Base-by-base conservation (phyloP, 306 rosid species). In the Casuarina glauca region DNA sequence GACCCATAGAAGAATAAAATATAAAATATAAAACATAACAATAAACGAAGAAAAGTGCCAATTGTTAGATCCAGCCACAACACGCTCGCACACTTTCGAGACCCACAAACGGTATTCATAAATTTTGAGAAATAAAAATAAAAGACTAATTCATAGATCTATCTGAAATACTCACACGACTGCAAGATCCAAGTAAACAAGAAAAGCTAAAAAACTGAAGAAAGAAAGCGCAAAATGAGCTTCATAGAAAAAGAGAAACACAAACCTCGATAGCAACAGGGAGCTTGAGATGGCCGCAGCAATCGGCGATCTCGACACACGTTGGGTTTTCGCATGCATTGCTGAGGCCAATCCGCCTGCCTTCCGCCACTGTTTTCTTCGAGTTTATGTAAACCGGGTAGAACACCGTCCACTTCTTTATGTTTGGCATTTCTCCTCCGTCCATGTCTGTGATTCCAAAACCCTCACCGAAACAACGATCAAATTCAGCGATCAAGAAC, bases 341-440 rank as follows among this genome's bases (percentile, higher is more conserved):
- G 55, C 81, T 76, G 69, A 87, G 48, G 35, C 87, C 76, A 10
- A 95, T 95, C 62, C 96, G 80, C 72, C 98, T 89, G 74, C 98
- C 98, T 88, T 95, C 89, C 2, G 93, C 97, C 7, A 95, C 67
- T 0, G 97, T 95, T 60, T 95, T 92, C 86, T 91, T 95, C 38
- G 97, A 92, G 78, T 95, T 92, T 0, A 95, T 87, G 66, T 92
- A 95, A 68, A 95, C 84, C 3, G 97, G 98, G 84, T 95, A 95
- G 48, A 95, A 1, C 43, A 95, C 90, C 16, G 81, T 74, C 98
- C 98, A 91, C 41, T 52, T 92, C 91, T 95, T 92, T 74, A 91
- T 84, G 82, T 78, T 89, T 53, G 85, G 81, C 6, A 82, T 49
- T 42, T 85, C 91, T 71, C 75, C 91, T 69, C 74, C 82, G 4